Evolutionary conservation across 306 rosid genomes (phyloP).

Genomic region (Medicago lupulina): DNA sequence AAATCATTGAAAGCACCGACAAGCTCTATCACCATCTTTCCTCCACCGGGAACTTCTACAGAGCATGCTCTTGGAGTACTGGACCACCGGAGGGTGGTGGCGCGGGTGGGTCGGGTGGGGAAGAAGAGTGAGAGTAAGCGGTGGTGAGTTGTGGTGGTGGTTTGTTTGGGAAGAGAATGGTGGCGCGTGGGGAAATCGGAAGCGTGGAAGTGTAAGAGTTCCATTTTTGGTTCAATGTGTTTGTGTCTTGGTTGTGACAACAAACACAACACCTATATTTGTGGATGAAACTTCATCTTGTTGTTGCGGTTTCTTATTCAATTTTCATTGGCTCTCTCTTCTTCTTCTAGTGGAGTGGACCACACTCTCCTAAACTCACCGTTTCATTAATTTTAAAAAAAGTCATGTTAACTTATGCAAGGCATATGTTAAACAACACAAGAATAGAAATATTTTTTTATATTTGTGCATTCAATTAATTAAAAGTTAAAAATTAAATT

Average conservation of each 20-base stretch:
- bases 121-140: conserved; percentile 11
- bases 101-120: conserved; percentile 13
- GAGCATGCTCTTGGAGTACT: conserved; percentile 14
- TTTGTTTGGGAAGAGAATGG: conserved; percentile 18
- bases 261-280: neutral
- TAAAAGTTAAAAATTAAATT: no score
- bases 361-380: neutral
- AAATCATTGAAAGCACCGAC: conserved; percentile 88
- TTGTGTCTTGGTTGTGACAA: neutral
- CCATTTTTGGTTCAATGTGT: conserved; percentile 5
- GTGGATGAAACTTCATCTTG: conserved; percentile 27
- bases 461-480: no score
- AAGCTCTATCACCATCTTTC: conserved; percentile 86
- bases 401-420: no score
- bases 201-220: conserved; percentile 31
- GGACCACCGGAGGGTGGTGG: neutral
- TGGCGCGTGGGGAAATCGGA: conserved; percentile 12
- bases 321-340: conserved; percentile 1
- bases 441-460: no score
- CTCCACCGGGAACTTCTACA: conserved; percentile 52
- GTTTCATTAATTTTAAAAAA: no score
- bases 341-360: neutral
- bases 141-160: conserved; percentile 2
- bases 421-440: no score
- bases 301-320: conserved; percentile 6